Percentiles rank a stretch among this genome's conserved stretches.
phyloP scores from a whole-genome alignment of 371 early-diverging fungal species.

The Apophysomyces ossiformis region DNA sequence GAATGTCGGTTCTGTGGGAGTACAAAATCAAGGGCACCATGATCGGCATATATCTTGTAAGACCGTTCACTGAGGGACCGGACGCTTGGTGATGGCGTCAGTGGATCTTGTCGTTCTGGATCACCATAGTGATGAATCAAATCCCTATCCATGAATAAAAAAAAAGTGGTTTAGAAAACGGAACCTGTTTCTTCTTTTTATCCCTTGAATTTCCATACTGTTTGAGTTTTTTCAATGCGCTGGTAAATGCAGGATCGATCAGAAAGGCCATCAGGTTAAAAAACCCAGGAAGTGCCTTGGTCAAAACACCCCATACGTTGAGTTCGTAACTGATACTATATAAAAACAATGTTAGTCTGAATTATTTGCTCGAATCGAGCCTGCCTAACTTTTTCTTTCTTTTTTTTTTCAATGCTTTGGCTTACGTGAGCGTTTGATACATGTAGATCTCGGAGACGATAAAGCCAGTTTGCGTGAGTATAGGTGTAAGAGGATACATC shows the following conservation, averaged over 20 bases:
- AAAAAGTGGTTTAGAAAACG: background rate
- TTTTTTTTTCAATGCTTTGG: background rate
- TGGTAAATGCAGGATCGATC: conserved; percentile 27
- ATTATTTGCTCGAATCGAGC: too few relatives aligned
- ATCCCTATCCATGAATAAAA: conserved; percentile 9
- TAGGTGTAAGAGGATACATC: conserved; percentile 26
- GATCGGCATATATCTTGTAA: conserved; percentile 17
- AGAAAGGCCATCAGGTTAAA: conserved; percentile 30
- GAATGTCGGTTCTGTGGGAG: conserved; percentile 9
- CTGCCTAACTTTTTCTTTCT: too few relatives aligned
- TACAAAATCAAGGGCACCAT: conserved; percentile 21
- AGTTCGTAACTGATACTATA: conserved; percentile 24
- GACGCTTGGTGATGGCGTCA: background rate
- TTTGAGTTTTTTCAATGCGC: conserved; percentile 15
- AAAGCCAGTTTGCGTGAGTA: conserved; percentile 31
- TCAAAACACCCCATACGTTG: conserved; percentile 29
- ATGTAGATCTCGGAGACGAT: conserved; percentile 33
- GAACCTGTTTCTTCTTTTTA: background rate
- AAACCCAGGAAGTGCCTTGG: conserved; percentile 26
- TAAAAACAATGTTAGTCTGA: too few relatives aligned
- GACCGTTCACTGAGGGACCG: conserved; percentile 11
- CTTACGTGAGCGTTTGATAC: conserved; percentile 19
- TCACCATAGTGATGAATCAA: conserved; percentile 19
- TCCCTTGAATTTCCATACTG: background rate
- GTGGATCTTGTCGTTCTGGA: background rate